Base-by-base conservation (phyloP, 306 rosid species). In the Vachellia collinsii region DNA sequence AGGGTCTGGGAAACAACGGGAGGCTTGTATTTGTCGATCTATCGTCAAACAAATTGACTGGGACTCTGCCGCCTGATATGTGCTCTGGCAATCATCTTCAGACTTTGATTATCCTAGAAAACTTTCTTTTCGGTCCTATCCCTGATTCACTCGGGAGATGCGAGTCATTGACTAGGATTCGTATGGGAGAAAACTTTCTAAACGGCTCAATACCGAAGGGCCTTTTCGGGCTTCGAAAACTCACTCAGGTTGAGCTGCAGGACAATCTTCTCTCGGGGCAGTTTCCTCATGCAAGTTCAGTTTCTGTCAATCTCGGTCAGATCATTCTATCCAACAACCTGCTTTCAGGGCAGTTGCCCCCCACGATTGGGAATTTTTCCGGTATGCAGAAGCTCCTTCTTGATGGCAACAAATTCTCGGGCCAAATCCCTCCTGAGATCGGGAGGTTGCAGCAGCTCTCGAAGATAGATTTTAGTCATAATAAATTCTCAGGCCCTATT, bases 201-300 rank as follows among this genome's bases (percentile, higher is more conserved):
- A 94, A 94, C 42, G 99, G 99, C 36, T 92, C 99, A 3, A 94
- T 94, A 38, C 99, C 99, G 0, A 88, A 84, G 23, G 95, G 99
- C 1, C 95, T 94, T 10, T 86, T 94, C 14, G 92, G 94, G 22
- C 85, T 94, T 69, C 95, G 95, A 0, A 77, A 84, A n/a, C 89
- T 94, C 3, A 74, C 90, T 3, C 99, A 94, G 72, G 99, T 94
- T 48, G 99, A 94, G 83, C 83, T 94, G 81, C 97, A 93, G 80
- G 89, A 89, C 74, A 94, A 94, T 53, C 81, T 79, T 36, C 87
- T 94, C 19, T 68, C 89, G 2, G 99, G 99, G 2, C 75, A 76
- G 58, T 94, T 94, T 65, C 97, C 99, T 20, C 84, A 71, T 61
- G 76, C 86, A 0, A 85, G 23, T 81, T 70, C 87, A 7, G 73